Percentiles rank a stretch among this genome's conserved stretches.
Conservation (phyloP, 768 basidiomycete species). For the Lyophyllum decastes region DNA sequence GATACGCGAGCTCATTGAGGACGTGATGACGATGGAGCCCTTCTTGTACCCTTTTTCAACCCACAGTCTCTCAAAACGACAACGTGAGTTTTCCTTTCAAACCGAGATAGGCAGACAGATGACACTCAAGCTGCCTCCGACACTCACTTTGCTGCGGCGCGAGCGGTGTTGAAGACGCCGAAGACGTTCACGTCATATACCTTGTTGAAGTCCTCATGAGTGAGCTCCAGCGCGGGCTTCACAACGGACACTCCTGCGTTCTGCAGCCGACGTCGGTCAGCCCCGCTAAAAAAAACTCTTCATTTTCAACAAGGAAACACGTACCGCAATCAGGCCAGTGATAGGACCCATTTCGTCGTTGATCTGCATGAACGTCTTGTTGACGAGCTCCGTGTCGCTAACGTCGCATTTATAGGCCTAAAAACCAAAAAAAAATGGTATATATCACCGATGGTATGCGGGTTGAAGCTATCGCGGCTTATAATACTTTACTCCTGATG, state of each 20-base stretch:
- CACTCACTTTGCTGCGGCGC: conserved; percentile 55
- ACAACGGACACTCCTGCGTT: conserved; percentile 65
- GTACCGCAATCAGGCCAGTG: conserved; percentile 57
- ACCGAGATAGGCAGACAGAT: background rate
- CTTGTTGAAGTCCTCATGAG: conserved; percentile 51
- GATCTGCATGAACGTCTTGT: conserved; percentile 46
- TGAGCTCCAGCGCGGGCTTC: conserved; percentile 61
- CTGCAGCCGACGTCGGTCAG: conserved; percentile 24
- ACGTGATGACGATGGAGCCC: conserved; percentile 64
- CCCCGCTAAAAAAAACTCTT: too few relatives aligned
- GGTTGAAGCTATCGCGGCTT: too few relatives aligned
- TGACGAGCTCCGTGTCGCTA: conserved; percentile 43
- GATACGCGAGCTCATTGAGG: conserved; percentile 69
- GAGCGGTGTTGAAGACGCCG: conserved; percentile 65
- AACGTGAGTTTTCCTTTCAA: background rate
- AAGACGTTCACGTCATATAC: conserved; percentile 64
- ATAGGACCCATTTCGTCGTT: conserved; percentile 49
- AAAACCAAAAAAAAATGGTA: background rate
- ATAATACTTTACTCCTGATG: conserved; percentile 43
- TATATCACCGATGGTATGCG: too few relatives aligned
- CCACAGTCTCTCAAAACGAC: conserved; percentile 41
- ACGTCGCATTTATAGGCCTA: conserved; percentile 71
- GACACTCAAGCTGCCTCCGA: too few relatives aligned
- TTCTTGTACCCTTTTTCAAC: conserved; percentile 27
- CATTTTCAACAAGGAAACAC: conserved; percentile 18